phyloP scores from a whole-genome alignment of 1,139 yeast species.

The Pneumocystis sp. region DNA sequence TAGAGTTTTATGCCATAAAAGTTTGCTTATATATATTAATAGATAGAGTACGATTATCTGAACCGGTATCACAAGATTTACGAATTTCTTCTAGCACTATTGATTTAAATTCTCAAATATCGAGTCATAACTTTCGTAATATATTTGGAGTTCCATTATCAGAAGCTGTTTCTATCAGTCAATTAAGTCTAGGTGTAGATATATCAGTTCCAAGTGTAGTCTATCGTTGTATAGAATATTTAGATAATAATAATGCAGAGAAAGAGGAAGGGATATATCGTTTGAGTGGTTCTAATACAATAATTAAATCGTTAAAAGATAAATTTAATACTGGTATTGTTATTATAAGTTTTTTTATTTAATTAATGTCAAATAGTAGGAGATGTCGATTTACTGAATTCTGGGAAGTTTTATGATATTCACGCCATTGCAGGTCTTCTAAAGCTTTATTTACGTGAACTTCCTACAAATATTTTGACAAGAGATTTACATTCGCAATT shows the following conservation, averaged over 20 bases:
- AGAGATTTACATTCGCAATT: constrained; percentile 30
- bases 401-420: constrained; percentile 19
- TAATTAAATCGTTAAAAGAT: constrained; percentile 58
- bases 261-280: constrained; percentile 86
- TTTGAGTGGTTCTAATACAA: constrained; percentile 74
- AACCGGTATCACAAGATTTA: neutral
- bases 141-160: constrained; percentile 56
- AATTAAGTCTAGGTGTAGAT: constrained; percentile 2
- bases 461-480: constrained; percentile 54
- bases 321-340: constrained; percentile 30
- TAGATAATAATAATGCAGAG: constrained; percentile 54
- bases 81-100: neutral
- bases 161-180: constrained; percentile 33
- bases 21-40: neutral
- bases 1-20: neutral
- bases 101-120: constrained; percentile 6
- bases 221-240: constrained; percentile 57
- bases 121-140: constrained; percentile 3
- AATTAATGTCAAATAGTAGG: constrained; percentile 22
- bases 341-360: constrained; percentile 23
- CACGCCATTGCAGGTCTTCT: constrained; percentile 69
- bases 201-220: constrained; percentile 48
- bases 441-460: constrained; percentile 56
- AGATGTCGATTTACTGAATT: constrained; percentile 51
- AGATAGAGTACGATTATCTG: neutral